Conservation (phyloP, 768 basidiomycete genomes). For the Trametes cubensis region DNA sequence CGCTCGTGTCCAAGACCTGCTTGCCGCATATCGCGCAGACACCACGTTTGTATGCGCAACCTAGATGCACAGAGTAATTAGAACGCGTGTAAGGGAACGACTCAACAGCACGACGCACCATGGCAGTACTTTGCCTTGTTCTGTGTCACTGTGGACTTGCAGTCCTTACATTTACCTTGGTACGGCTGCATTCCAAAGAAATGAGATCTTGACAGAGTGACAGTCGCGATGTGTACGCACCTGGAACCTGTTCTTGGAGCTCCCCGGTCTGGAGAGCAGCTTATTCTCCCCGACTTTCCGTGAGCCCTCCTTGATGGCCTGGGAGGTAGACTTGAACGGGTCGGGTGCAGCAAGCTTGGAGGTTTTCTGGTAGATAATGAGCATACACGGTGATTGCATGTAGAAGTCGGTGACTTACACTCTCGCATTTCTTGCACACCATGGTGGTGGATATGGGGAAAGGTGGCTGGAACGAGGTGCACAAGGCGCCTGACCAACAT, state of each 20-base stretch:
- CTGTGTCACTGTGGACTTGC: constrained; percentile 82
- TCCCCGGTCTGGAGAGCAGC: constrained; percentile 68
- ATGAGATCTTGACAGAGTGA: not conserved
- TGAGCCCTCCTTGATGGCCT: constrained; percentile 76
- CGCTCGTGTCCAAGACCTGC: constrained; percentile 78
- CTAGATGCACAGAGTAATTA: constrained; percentile 39
- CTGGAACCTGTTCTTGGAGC: constrained; percentile 77
- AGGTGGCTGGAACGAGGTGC: not conserved
- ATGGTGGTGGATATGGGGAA: constrained; percentile 42
- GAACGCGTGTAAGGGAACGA: not conserved
- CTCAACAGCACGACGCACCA: constrained; percentile 49
- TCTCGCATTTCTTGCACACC: constrained; percentile 90
- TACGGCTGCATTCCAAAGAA: constrained; percentile 59
- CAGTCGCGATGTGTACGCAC: constrained; percentile 42
- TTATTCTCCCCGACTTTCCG: constrained; percentile 82
- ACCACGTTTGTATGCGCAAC: constrained; percentile 88
- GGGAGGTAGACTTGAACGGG: constrained; percentile 75
- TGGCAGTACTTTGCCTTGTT: constrained; percentile 90
- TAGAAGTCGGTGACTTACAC: constrained; percentile 43
- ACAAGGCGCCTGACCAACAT: not conserved
- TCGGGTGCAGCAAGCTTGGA: constrained; percentile 90
- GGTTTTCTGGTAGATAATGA: constrained; percentile 89
- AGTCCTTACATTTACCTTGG: constrained; percentile 85
- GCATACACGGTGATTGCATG: no score
- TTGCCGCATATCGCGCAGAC: constrained; percentile 88